Evolutionary conservation across 208 protist species (phyloP).

Genomic region (Kentomonas sorsogonicus): DNA sequence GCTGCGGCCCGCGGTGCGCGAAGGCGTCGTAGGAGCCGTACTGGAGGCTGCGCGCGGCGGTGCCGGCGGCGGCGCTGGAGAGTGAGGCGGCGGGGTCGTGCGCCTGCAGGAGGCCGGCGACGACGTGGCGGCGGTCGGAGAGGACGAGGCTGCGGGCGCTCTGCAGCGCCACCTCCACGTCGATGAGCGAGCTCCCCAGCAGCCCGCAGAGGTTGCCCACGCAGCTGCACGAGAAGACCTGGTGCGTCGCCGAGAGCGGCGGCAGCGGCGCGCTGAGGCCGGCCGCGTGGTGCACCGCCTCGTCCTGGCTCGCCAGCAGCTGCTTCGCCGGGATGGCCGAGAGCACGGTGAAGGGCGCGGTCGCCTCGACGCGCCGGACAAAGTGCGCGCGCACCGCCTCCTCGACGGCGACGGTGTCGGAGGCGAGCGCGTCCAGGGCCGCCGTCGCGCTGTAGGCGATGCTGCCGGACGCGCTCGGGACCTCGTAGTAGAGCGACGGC

Average conservation of each 20-base stretch:
- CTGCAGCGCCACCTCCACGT: constrained; percentile 51
- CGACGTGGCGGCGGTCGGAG: constrained; percentile 22
- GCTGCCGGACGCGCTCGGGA: constrained; percentile 25
- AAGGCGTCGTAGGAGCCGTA: too few species aligned
- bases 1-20: too few species aligned
- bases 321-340: constrained; percentile 47
- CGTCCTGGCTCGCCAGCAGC: constrained; percentile 38
- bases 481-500: constrained; percentile 56
- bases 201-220: constrained; percentile 55
- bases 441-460: constrained; percentile 37
- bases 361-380: too few species aligned
- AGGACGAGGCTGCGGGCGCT: constrained; percentile 37
- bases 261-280: constrained; percentile 5
- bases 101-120: constrained; percentile 17
- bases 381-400: constrained; percentile 9
- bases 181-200: constrained; percentile 24
- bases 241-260: constrained; percentile 41
- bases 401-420: constrained; percentile 7
- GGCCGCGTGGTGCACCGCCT: constrained; percentile 19
- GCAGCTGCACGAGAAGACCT: constrained; percentile 36
- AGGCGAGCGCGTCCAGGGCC: constrained; percentile 16
- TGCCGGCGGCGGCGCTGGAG: constrained; percentile 7
- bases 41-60: constrained; percentile 6
- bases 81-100: not conserved
- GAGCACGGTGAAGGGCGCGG: constrained; percentile 37